Conservation (phyloP, 306 rosid species). For the Parietaria judaica region DNA sequence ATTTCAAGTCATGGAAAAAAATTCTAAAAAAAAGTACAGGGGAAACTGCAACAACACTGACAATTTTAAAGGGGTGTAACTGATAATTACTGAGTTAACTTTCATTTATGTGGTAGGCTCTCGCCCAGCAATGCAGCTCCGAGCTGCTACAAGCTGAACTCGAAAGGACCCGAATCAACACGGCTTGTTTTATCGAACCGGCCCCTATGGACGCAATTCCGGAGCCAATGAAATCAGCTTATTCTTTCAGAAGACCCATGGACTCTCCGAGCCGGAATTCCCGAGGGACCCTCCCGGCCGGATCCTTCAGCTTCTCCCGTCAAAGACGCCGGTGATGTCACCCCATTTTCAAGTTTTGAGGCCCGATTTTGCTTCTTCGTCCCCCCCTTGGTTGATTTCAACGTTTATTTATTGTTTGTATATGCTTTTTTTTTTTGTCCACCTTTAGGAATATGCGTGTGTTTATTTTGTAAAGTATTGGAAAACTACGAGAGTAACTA, state of each 20-base stretch:
- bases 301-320: conserved; percentile 61
- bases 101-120: conserved; percentile 45
- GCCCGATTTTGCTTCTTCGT: neutral
- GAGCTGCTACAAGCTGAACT: conserved; percentile 86
- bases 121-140: conserved; percentile 85
- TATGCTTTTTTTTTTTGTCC: conserved; percentile 1
- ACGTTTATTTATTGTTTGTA: neutral
- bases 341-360: conserved; percentile 3
- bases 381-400: neutral
- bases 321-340: conserved; percentile 49
- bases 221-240: conserved; percentile 64
- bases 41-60: too few species aligned
- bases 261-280: conserved; percentile 55
- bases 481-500: too few species aligned
- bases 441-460: too few species aligned
- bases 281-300: conserved; percentile 43
- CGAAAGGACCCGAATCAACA: conserved; percentile 90
- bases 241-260: conserved; percentile 48
- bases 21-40: too few species aligned
- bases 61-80: too few species aligned
- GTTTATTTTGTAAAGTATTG: neutral
- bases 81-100: neutral
- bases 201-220: conserved; percentile 69
- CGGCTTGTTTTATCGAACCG: conserved; percentile 84
- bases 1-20: too few species aligned